Conservation (phyloP, 495 filamentous ascomycete species). For the Immersiella caudata region DNA sequence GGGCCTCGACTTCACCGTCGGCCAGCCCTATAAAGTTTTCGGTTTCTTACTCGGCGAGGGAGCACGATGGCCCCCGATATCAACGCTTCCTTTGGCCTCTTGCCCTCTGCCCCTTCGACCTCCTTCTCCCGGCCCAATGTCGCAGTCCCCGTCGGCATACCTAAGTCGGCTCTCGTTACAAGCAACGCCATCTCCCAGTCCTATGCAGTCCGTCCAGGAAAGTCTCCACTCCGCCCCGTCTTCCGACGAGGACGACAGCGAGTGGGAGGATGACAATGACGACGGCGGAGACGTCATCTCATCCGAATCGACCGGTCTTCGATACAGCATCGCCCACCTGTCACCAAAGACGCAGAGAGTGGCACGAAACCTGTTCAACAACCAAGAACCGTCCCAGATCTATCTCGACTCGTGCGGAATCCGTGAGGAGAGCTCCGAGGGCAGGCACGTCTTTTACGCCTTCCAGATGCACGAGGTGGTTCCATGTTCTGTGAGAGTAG, state of each 20-base stretch:
- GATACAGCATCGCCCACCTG: conserved; percentile 37
- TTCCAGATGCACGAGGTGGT: conserved; percentile 52
- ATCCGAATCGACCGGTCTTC: conserved; percentile 40
- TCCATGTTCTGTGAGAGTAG: conserved; percentile 49
- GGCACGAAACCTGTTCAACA: conserved; percentile 29
- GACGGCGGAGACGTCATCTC: conserved; percentile 36
- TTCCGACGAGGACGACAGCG: conserved; percentile 36
- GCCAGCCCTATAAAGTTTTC: conserved; percentile 9
- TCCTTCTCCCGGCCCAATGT: conserved; percentile 27
- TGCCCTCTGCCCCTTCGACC: conserved; percentile 13
- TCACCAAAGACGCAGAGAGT: conserved; percentile 27
- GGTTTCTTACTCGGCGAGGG: not conserved
- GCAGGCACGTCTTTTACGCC: conserved; percentile 45
- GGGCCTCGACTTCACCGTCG: not conserved
- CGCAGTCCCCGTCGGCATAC: conserved; percentile 40
- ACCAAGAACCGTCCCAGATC: conserved; percentile 41
- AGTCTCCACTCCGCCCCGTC: conserved; percentile 19
- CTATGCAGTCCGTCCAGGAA: conserved; percentile 27
- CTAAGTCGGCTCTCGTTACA: conserved; percentile 48
- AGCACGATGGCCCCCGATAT: not conserved
- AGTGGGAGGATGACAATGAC: conserved; percentile 38
- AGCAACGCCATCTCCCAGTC: conserved; percentile 35
- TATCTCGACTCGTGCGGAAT: conserved; percentile 46
- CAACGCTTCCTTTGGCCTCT: conserved; percentile 5
- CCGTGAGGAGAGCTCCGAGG: conserved; percentile 37